A percentile compares a stretch with the other conserved stretches of the same genome.
phyloP scores from a whole-genome alignment of 2,329 filamentous ascomycete genomes.

The Knufia petricola region DNA sequence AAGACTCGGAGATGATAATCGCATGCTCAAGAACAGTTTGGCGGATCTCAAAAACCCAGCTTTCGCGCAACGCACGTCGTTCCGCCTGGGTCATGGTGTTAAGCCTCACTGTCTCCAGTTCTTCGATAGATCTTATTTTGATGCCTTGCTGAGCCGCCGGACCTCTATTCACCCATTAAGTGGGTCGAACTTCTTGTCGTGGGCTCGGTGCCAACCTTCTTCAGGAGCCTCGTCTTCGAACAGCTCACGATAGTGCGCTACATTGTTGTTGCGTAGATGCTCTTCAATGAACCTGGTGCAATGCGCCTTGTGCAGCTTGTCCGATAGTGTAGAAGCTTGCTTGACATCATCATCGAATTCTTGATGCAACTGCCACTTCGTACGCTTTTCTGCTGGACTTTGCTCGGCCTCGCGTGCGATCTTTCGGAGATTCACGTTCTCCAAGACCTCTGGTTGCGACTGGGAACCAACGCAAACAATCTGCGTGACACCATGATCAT shows the following conservation, averaged over 20 bases:
- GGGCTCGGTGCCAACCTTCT: neutral
- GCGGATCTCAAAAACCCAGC: neutral
- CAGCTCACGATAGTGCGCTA: neutral
- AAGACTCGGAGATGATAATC: neutral
- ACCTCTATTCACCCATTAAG: neutral
- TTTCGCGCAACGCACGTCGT: neutral
- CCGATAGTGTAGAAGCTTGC: neutral
- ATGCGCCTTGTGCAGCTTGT: neutral
- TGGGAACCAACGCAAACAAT: constrained; percentile 25
- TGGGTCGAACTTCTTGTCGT: neutral
- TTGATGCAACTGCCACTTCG: neutral
- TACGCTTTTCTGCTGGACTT: neutral
- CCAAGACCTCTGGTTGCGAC: constrained; percentile 24
- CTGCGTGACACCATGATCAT: constrained; percentile 21
- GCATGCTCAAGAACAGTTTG: neutral
- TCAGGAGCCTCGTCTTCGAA: neutral
- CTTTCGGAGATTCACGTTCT: constrained; percentile 21
- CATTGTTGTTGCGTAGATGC: neutral
- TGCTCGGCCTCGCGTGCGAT: neutral
- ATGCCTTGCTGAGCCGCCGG: neutral
- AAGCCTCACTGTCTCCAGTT: neutral
- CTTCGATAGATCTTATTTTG: neutral
- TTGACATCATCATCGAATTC: neutral
- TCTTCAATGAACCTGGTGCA: neutral
- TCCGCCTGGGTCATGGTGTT: neutral